Conservation (phyloP, 805 yeast genomes). For the Ogataea corticis region DNA sequence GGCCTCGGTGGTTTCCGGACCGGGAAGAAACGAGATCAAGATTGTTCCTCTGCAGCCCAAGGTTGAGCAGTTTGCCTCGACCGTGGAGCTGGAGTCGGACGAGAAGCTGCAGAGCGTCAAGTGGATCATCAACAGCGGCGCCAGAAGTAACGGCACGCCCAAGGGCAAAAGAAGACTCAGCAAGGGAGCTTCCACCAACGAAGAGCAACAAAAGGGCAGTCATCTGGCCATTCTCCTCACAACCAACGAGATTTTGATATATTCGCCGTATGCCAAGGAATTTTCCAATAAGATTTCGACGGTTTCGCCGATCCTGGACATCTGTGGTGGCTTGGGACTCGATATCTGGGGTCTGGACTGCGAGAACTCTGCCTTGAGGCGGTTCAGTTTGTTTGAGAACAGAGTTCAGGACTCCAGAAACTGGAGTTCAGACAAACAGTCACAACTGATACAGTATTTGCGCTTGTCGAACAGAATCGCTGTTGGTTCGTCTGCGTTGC, state of each 20-base stretch:
- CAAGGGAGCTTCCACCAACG: constrained; percentile 4
- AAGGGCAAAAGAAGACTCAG: constrained; percentile 30
- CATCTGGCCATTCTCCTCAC: constrained; percentile 26
- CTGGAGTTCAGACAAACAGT: constrained; percentile 21
- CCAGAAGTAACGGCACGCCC: constrained; percentile 8
- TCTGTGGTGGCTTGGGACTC: constrained; percentile 27
- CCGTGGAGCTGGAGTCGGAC: constrained; percentile 43
- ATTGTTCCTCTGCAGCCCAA: constrained; percentile 34
- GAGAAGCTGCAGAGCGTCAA: constrained; percentile 33
- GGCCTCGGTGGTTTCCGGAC: constrained; percentile 40
- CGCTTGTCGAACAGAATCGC: constrained; percentile 15
- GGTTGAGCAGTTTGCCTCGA: constrained; percentile 28
- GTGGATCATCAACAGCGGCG: constrained; percentile 9
- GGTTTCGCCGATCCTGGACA: constrained; percentile 28
- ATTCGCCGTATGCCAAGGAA: constrained; percentile 44
- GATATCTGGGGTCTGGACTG: constrained; percentile 34
- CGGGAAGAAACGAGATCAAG: constrained; percentile 48
- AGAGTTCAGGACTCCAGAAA: constrained; percentile 22
- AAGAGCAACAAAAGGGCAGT: constrained; percentile 10
- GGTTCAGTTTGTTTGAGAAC: constrained; percentile 26
- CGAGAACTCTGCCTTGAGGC: constrained; percentile 26
- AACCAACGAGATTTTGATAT: constrained; percentile 42
- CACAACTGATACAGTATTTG: constrained; percentile 16
- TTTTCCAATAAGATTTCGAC: constrained; percentile 39
- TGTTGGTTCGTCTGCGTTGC: constrained; percentile 33